A percentile compares a stretch with the other conserved stretches of the same genome.
phyloP scores from a whole-genome alignment of 345 rosid genomes.

The Rubroshorea leprosula region DNA sequence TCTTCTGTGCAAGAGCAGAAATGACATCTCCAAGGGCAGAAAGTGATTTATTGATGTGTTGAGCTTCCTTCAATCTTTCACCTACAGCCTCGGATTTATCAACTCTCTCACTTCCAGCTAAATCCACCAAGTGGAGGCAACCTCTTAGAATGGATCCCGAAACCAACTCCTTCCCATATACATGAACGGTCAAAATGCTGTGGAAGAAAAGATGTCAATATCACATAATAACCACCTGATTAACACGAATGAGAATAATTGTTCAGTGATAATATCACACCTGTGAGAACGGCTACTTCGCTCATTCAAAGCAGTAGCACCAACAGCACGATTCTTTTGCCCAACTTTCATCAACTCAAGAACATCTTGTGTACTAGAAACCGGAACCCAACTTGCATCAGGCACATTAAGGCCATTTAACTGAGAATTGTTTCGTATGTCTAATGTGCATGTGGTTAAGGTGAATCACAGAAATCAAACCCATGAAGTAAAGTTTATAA shows the following conservation, averaged over 20 bases:
- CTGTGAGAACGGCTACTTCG: slow-evolving; percentile 98
- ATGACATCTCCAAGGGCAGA: slow-evolving; percentile 97
- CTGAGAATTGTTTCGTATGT: slow-evolving; percentile 86
- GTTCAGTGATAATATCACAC: slow-evolving; percentile 22
- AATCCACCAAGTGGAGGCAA: slow-evolving; percentile 92
- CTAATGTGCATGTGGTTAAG: slow-evolving; percentile 69
- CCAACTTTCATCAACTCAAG: slow-evolving; percentile 91
- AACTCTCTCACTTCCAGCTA: slow-evolving; percentile 98
- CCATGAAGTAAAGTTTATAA: background rate
- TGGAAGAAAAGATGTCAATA: background rate
- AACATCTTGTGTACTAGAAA: slow-evolving; percentile 77
- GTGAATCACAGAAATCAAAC: slow-evolving; percentile 12
- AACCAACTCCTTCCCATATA: slow-evolving; percentile 73
- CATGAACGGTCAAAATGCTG: slow-evolving; percentile 93
- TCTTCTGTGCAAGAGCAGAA: slow-evolving; percentile 93
- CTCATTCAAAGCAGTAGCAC: slow-evolving; percentile 94
- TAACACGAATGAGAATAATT: background rate
- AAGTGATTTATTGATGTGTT: slow-evolving; percentile 83
- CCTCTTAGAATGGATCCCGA: slow-evolving; percentile 83
- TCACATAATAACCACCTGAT: background rate
- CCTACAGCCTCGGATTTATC: slow-evolving; percentile 96
- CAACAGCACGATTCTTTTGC: slow-evolving; percentile 88
- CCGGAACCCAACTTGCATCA: slow-evolving; percentile 88
- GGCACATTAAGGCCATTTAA: slow-evolving; percentile 95
- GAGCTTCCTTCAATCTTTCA: slow-evolving; percentile 97